Conservation (phyloP, 2,329 filamentous ascomycete species). For the Karstenula rhodostoma region DNA sequence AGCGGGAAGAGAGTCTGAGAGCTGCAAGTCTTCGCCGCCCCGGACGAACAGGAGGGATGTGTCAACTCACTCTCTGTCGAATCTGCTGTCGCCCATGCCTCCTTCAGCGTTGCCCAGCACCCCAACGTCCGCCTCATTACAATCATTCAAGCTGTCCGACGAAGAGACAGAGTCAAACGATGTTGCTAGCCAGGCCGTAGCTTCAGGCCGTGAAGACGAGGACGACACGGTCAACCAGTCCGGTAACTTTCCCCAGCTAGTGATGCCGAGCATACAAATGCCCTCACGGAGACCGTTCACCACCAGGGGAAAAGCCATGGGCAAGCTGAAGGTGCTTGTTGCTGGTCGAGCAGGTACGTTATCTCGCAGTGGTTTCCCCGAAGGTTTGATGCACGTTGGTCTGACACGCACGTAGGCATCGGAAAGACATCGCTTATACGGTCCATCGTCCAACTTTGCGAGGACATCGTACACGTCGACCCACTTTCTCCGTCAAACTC, state of each 20-base stretch:
- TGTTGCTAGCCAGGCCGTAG: conserved; percentile 62
- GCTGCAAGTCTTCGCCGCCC: conserved; percentile 27
- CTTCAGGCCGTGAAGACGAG: conserved; percentile 65
- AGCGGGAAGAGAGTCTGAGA: conserved; percentile 30
- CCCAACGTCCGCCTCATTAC: conserved; percentile 67
- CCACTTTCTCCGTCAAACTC: conserved; percentile 56
- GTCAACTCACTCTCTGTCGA: conserved; percentile 32
- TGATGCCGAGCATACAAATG: conserved; percentile 97
- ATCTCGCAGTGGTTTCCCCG: not conserved
- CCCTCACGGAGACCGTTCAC: conserved; percentile 90
- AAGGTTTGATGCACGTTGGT: not conserved
- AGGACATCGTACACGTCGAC: conserved; percentile 95
- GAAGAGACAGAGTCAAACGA: conserved; percentile 65
- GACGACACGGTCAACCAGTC: conserved; percentile 45
- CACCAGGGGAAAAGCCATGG: conserved; percentile 81
- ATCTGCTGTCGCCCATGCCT: conserved; percentile 48
- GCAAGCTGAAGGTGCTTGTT: conserved; percentile 87
- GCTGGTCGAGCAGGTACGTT: conserved; percentile 76
- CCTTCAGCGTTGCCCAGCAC: conserved; percentile 64
- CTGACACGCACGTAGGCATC: conserved; percentile 63
- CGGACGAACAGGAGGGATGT: conserved; percentile 33
- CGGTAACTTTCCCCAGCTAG: conserved; percentile 73
- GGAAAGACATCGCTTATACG: conserved; percentile 92
- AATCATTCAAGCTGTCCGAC: conserved; percentile 66
- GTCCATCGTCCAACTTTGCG: conserved; percentile 83